A percentile compares a stretch with the other conserved stretches of the same genome.
phyloP scores from a whole-genome alignment of 306 rosid species.

The Cotoneaster glaucophyllus region DNA sequence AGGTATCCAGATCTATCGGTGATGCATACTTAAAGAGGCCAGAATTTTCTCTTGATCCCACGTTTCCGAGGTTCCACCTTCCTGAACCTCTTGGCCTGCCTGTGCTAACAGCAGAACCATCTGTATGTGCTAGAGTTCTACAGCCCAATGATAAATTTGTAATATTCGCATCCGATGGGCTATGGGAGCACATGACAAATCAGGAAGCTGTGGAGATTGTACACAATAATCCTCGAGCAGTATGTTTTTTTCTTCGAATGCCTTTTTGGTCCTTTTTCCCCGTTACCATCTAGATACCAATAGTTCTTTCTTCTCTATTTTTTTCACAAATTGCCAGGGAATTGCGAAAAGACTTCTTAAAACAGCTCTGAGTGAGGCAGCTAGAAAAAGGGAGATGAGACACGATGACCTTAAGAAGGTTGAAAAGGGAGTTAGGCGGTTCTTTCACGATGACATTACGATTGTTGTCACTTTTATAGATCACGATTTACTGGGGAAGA shows the following conservation, averaged over 20 bases:
- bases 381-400: conserved; percentile 60
- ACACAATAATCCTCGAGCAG: conserved; percentile 52
- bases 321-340: conserved; percentile 43
- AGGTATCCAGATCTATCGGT: conserved; percentile 92
- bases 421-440: conserved; percentile 62
- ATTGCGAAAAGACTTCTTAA: conserved; percentile 62
- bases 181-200: conserved; percentile 79
- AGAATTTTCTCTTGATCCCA: conserved; percentile 73
- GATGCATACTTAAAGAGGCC: conserved; percentile 86
- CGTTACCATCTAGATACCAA: neutral
- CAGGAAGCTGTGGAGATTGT: conserved; percentile 79
- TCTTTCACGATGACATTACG: conserved; percentile 73
- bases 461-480: conserved; percentile 71
- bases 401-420: conserved; percentile 65
- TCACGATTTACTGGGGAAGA: conserved; percentile 47
- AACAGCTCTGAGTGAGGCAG: conserved; percentile 66
- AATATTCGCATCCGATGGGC: conserved; percentile 90
- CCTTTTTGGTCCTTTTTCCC: neutral
- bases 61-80: conserved; percentile 71
- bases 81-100: conserved; percentile 65
- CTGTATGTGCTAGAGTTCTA: conserved; percentile 51
- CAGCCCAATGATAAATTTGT: conserved; percentile 61
- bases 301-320: neutral
- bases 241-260: conserved; percentile 20
- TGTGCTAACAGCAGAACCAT: conserved; percentile 79